A percentile compares a stretch with the other conserved stretches of the same genome.
Conservation (phyloP, 2,329 filamentous ascomycete genomes). For the Botrytis sinoallii region DNA sequence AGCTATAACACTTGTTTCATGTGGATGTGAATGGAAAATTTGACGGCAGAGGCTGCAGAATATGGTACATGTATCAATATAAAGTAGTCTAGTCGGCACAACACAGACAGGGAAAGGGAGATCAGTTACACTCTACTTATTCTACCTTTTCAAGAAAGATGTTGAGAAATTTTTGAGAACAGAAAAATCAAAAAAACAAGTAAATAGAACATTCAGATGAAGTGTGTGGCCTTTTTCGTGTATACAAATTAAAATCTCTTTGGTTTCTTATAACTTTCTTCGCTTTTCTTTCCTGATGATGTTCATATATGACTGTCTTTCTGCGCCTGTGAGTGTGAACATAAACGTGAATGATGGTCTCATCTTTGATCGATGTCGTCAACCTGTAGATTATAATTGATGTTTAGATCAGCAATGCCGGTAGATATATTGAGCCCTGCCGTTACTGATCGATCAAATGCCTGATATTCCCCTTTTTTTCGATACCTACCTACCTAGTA, state of each 20-base stretch:
- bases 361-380: neutral
- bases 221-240: constrained; percentile 3
- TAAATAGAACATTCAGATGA: constrained; percentile 9
- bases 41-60: constrained; percentile 28
- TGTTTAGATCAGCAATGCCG: neutral
- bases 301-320: neutral
- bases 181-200: neutral
- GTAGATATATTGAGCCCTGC: neutral
- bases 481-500: neutral
- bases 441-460: neutral
- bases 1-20: constrained; percentile 22
- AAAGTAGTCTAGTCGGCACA: constrained; percentile 10
- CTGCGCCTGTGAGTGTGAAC: neutral
- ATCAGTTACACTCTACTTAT: constrained; percentile 12
- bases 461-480: neutral
- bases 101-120: constrained; percentile 4
- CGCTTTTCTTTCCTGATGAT: neutral
- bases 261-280: neutral
- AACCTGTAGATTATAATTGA: neutral
- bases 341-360: neutral
- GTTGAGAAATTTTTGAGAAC: constrained; percentile 17
- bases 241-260: neutral
- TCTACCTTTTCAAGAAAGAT: neutral
- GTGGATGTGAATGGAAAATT: constrained; percentile 32
- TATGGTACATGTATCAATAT: constrained; percentile 21